Conservation (phyloP, 129 eudicot species). For the Smallanthus sonchifolius region DNA sequence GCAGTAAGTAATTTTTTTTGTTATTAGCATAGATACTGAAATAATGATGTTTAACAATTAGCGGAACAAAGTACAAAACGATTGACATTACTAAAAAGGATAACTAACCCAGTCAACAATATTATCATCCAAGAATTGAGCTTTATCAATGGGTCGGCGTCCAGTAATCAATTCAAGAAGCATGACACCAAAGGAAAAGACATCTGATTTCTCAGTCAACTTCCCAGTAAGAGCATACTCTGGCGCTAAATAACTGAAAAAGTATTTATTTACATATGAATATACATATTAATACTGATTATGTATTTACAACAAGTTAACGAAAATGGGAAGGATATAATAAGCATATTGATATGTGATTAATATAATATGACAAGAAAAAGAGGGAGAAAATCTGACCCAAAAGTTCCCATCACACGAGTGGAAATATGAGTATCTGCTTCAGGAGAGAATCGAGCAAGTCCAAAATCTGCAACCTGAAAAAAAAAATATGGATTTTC, state of each 20-base stretch:
- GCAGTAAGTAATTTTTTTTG: too few species aligned
- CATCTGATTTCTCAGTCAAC: slow-evolving; percentile 75
- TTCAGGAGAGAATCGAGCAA: slow-evolving; percentile 68
- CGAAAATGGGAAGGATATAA: background rate
- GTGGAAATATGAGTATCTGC: slow-evolving; percentile 75
- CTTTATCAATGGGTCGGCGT: slow-evolving; percentile 70
- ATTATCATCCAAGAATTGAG: slow-evolving; percentile 59
- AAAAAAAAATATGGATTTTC: background rate
- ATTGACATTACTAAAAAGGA: background rate
- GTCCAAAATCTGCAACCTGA: slow-evolving; percentile 97
- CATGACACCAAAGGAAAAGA: slow-evolving; percentile 81
- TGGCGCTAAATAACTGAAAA: slow-evolving; percentile 84
- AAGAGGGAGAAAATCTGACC: slow-evolving; percentile 38
- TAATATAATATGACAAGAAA: background rate
- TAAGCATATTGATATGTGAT: background rate
- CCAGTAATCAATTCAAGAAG: slow-evolving; percentile 88
- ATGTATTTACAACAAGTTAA: background rate
- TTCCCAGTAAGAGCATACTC: slow-evolving; percentile 75
- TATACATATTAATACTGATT: background rate
- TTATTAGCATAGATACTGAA: background rate
- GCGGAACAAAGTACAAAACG: background rate
- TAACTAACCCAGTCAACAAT: slow-evolving; percentile 77
- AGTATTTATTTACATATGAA: background rate
- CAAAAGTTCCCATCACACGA: slow-evolving; percentile 82
- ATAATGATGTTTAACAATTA: background rate